Percentiles rank a stretch among this genome's conserved stretches.
Evolutionary conservation across 2,329 filamentous ascomycete species (phyloP).

Genomic region (Apiospora hydei): DNA sequence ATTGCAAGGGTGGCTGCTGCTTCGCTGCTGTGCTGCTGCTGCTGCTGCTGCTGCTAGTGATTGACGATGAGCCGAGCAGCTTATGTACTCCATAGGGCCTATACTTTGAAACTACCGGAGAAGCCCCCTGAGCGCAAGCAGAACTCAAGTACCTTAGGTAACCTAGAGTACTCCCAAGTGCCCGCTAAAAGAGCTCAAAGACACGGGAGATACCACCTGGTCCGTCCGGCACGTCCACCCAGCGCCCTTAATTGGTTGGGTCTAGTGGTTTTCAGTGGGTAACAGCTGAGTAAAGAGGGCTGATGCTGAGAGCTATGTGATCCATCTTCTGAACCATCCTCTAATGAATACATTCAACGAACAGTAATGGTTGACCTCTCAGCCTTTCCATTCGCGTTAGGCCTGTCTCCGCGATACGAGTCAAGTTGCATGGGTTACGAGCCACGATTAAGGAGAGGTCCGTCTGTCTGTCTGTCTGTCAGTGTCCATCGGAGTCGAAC

Average conservation of each 20-base stretch:
- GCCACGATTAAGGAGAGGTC: neutral
- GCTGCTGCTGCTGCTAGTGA: neutral
- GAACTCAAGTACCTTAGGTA: neutral
- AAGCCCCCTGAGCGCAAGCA: neutral
- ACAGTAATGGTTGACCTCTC: constrained; percentile 7
- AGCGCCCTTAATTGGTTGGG: constrained; percentile 13
- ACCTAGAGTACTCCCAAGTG: too few species aligned
- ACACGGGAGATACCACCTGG: constrained; percentile 14
- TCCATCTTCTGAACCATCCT: neutral
- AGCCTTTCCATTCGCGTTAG: neutral
- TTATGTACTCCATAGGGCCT: neutral
- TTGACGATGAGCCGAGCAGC: too few species aligned
- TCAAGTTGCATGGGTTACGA: neutral
- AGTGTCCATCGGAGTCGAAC: neutral
- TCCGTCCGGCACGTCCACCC: neutral
- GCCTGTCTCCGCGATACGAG: neutral
- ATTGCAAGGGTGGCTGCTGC: neutral
- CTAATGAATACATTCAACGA: neutral
- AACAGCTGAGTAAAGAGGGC: constrained; percentile 11
- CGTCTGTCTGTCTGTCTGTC: too few species aligned
- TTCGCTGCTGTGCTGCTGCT: neutral
- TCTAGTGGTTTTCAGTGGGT: constrained; percentile 9
- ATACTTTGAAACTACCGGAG: constrained; percentile 8
- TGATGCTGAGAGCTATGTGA: constrained; percentile 3
- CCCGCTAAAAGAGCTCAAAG: neutral